A percentile compares a stretch with the other conserved stretches of the same genome.
These are phyloP conservation scores for Lachancea sp. DNA, from an alignment of 805 yeast species.

Conservation along the genomic window DNA sequence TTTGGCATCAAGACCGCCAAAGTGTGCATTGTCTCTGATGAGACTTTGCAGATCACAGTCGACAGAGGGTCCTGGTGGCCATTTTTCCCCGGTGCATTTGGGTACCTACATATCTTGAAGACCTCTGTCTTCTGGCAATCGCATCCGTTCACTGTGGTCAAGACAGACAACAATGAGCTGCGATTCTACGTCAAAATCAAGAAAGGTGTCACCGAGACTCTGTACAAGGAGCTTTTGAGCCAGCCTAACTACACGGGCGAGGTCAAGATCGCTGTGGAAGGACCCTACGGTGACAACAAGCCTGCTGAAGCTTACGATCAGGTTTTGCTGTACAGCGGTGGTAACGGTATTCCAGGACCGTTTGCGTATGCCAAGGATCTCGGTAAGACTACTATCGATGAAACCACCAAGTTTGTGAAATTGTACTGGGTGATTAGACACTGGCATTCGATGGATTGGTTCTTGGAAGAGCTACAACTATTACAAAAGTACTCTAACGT, in stretches of 20 bases:
- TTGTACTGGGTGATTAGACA: constrained; percentile 16
- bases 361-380: constrained; percentile 15
- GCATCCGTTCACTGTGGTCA: constrained; percentile 57
- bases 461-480: constrained; percentile 12
- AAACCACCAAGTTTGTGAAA: constrained; percentile 9
- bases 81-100: constrained; percentile 43
- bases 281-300: constrained; percentile 46
- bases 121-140: constrained; percentile 48
- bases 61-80: constrained; percentile 11
- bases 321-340: constrained; percentile 42
- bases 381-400: constrained; percentile 5
- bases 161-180: constrained; percentile 33
- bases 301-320: constrained; percentile 36
- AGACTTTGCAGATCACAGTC: constrained; percentile 11
- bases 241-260: constrained; percentile 28
- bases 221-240: constrained; percentile 29
- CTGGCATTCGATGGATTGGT: constrained; percentile 16
- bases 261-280: constrained; percentile 43
- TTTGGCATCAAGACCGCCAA: constrained; percentile 59
- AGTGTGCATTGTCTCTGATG: constrained; percentile 17
- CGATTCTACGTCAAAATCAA: constrained; percentile 42
- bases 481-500: constrained; percentile 16
- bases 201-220: constrained; percentile 44
- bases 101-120: constrained; percentile 47
- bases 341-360: constrained; percentile 45